Percentiles rank a stretch among this genome's conserved stretches.
Evolutionary conservation across 768 basidiomycete genomes (phyloP).

Genomic region (Calocera cornea): DNA sequence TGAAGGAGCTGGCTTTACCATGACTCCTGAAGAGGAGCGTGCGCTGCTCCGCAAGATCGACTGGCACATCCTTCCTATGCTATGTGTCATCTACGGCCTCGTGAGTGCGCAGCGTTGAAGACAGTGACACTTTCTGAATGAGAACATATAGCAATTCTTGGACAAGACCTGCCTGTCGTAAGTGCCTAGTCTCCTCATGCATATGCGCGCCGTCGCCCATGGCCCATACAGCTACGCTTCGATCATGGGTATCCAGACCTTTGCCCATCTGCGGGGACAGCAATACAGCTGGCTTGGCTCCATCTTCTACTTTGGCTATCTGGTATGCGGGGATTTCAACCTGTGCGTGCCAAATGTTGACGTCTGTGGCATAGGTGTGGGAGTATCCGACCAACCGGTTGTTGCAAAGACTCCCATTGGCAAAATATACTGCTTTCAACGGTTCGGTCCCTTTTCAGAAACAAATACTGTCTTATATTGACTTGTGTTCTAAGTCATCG

Average conservation of each 20-base stretch:
- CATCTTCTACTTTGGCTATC: not conserved
- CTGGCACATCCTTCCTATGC: not conserved
- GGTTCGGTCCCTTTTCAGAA: constrained; percentile 11
- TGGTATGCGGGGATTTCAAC: constrained; percentile 29
- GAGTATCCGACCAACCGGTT: constrained; percentile 38
- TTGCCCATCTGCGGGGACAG: constrained; percentile 36
- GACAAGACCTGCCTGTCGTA: constrained; percentile 39
- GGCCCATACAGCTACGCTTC: constrained; percentile 33
- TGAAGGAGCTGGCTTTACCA: constrained; percentile 5
- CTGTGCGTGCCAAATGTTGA: constrained; percentile 7
- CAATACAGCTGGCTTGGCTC: constrained; percentile 33
- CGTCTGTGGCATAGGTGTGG: constrained; percentile 25
- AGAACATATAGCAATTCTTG: constrained; percentile 32
- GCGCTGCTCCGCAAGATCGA: constrained; percentile 9
- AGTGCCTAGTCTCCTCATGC: no score
- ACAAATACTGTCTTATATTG: not conserved
- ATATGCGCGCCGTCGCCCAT: no score
- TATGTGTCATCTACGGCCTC: not conserved
- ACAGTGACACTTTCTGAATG: no score
- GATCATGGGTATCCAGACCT: constrained; percentile 22
- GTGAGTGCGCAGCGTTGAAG: not conserved
- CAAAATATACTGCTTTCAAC: constrained; percentile 36
- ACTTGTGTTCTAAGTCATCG: constrained; percentile 24
- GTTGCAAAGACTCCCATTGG: constrained; percentile 37
- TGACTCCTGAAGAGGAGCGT: constrained; percentile 7